Percentiles rank a stretch among this genome's conserved stretches.
Conservation (phyloP, 176 grass and related monocot genomes). For the Urochloa ruziziensis region DNA sequence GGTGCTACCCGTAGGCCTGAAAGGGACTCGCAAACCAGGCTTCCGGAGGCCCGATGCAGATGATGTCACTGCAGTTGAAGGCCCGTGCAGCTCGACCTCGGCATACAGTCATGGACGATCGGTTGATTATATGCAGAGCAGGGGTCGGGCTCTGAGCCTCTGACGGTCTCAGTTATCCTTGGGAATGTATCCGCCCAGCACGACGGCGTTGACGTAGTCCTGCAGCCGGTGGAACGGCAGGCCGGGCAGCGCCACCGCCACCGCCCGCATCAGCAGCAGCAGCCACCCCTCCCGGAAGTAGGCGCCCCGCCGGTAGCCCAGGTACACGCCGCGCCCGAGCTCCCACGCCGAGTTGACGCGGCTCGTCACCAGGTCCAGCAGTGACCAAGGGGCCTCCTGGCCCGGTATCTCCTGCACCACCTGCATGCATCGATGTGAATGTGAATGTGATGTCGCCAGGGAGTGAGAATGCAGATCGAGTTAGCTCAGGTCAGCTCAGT, state of each 20-base stretch:
- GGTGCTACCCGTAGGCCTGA: too few relatives aligned
- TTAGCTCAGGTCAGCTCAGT: too few relatives aligned
- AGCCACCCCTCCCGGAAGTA: conserved; percentile 55
- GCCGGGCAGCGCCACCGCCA: conserved; percentile 45
- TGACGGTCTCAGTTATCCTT: conserved; percentile 15
- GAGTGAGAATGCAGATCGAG: too few relatives aligned
- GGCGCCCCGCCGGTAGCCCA: conserved; percentile 14
- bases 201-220: conserved; percentile 52
- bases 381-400: not conserved
- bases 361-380: not conserved
- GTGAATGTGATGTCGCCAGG: too few relatives aligned
- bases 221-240: conserved; percentile 44
- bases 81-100: not conserved
- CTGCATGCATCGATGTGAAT: conserved; percentile 1
- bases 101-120: not conserved
- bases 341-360: conserved; percentile 38
- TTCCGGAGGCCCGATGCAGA: too few relatives aligned
- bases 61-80: not conserved
- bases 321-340: conserved; percentile 34
- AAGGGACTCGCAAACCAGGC: too few relatives aligned
- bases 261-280: conserved; percentile 28
- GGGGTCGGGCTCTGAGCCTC: not conserved
- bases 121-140: too few relatives aligned
- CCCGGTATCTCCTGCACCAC: conserved; percentile 38
- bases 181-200: conserved; percentile 27